These are phyloP conservation scores for Trypanosoma congolense DNA, from an alignment of 208 protist species.

Conservation along the genomic window DNA sequence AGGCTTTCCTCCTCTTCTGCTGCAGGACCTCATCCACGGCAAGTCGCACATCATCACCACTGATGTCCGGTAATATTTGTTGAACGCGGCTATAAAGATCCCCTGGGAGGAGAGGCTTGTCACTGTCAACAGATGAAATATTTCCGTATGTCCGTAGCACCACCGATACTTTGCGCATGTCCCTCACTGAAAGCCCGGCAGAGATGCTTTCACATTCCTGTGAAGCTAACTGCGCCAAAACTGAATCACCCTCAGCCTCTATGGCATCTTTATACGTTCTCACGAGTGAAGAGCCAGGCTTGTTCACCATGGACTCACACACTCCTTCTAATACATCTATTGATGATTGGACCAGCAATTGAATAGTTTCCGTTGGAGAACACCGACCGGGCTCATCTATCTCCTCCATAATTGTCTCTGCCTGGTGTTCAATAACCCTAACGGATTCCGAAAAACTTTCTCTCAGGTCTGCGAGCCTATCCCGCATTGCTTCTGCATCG, in stretches of 20 bases:
- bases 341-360: slow-evolving; percentile 5
- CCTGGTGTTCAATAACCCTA: slow-evolving; percentile 4
- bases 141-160: slow-evolving; percentile 24
- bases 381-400: not conserved
- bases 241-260: slow-evolving; percentile 8
- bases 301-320: not conserved
- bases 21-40: slow-evolving; percentile 21
- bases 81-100: slow-evolving; percentile 27
- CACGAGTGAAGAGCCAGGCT: not conserved
- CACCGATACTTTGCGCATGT: slow-evolving; percentile 21
- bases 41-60: not conserved
- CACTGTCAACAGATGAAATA: not conserved
- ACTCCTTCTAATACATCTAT: slow-evolving; percentile 19
- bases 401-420: not conserved
- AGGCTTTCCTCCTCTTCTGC: slow-evolving; percentile 11
- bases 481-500: not conserved
- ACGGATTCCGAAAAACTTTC: slow-evolving; percentile 8
- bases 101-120: not conserved
- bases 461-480: slow-evolving; percentile 5
- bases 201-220: not conserved
- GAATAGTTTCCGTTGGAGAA: slow-evolving; percentile 7
- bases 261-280: slow-evolving; percentile 16
- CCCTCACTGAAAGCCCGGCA: not conserved
- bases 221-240: slow-evolving; percentile 1
- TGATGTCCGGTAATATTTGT: slow-evolving; percentile 16